phyloP scores from a whole-genome alignment of 2,329 filamentous ascomycete genomes.

The Clonostachys chloroleuca region DNA sequence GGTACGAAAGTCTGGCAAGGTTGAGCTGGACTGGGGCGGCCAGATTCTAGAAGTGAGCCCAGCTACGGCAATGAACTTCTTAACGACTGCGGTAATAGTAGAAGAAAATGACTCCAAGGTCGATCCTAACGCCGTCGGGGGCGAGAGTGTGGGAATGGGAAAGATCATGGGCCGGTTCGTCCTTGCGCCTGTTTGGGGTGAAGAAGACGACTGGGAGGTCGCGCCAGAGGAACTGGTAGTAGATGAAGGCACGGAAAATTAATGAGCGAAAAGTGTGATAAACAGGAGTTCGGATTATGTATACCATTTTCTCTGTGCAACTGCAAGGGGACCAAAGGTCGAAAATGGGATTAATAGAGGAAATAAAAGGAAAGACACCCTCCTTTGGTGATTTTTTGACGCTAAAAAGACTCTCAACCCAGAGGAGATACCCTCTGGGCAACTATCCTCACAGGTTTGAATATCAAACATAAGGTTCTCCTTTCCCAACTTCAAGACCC shows the following conservation, averaged over 20 bases:
- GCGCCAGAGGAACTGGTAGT: constrained; percentile 22
- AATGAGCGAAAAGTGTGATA: too few relatives aligned
- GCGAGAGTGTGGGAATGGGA: constrained; percentile 56
- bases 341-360: too few relatives aligned
- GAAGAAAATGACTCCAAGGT: constrained; percentile 52
- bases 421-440: too few relatives aligned
- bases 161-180: constrained; percentile 59
- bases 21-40: constrained; percentile 61
- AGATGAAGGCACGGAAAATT: neutral
- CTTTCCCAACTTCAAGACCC: too few relatives aligned
- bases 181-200: constrained; percentile 52
- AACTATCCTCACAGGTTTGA: too few relatives aligned
- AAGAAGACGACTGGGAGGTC: constrained; percentile 52
- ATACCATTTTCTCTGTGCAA: too few relatives aligned
- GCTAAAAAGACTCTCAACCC: too few relatives aligned
- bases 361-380: too few relatives aligned
- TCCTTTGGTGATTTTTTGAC: too few relatives aligned
- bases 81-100: constrained; percentile 55
- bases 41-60: constrained; percentile 45
- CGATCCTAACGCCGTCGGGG: constrained; percentile 31
- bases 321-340: too few relatives aligned
- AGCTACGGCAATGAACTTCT: constrained; percentile 49
- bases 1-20: constrained; percentile 57
- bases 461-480: too few relatives aligned
- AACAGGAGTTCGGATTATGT: too few relatives aligned